These are phyloP conservation scores for Saccharomycopsis sp. DNA, from an alignment of 805 yeast genomes.

Conservation along the genomic window DNA sequence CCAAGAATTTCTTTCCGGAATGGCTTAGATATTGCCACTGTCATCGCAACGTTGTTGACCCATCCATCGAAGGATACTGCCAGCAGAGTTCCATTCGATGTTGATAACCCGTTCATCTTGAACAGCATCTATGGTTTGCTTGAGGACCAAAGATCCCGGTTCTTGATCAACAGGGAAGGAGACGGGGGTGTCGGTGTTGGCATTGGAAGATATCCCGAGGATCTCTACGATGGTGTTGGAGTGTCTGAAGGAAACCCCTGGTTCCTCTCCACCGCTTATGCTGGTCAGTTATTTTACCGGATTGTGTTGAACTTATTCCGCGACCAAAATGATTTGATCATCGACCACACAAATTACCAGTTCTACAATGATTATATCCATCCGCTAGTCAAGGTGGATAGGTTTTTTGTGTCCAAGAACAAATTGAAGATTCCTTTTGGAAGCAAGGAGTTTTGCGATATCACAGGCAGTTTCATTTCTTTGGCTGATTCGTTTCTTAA, in stretches of 20 bases:
- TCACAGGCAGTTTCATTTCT: conserved; percentile 40
- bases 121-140: conserved; percentile 60
- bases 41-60: conserved; percentile 39
- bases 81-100: conserved; percentile 49
- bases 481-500: conserved; percentile 64
- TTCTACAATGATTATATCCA: conserved; percentile 30
- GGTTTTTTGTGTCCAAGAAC: conserved; percentile 1
- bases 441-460: conserved; percentile 37
- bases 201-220: conserved; percentile 75
- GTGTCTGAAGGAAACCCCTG: conserved; percentile 72
- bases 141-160: conserved; percentile 62
- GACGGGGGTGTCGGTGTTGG: conserved; percentile 42
- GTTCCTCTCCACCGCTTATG: conserved; percentile 69
- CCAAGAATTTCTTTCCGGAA: conserved; percentile 34
- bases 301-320: conserved; percentile 40
- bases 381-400: conserved; percentile 18
- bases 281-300: conserved; percentile 56
- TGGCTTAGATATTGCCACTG: conserved; percentile 75
- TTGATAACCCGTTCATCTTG: conserved; percentile 49
- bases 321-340: conserved; percentile 37
- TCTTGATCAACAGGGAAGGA: conserved; percentile 62
- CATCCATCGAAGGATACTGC: conserved; percentile 42
- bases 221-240: conserved; percentile 59
- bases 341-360: conserved; percentile 28
- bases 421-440: conserved; percentile 26